Conservation (phyloP, 495 filamentous ascomycete species). For the Trichoderma parareesei region DNA sequence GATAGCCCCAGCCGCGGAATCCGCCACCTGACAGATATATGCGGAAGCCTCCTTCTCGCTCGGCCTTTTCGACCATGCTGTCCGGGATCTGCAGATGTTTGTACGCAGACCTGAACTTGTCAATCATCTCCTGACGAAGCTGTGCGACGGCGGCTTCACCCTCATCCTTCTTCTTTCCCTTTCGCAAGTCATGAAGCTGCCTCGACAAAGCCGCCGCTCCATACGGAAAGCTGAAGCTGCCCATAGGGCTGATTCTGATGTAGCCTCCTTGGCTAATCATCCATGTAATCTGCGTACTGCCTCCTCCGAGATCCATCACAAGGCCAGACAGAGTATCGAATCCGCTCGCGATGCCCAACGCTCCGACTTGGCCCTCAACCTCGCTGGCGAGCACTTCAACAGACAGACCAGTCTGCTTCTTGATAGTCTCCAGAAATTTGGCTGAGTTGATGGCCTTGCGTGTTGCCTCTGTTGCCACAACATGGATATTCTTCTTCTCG, state of each 20-base stretch:
- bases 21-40: conserved; percentile 65
- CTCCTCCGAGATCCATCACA: conserved; percentile 65
- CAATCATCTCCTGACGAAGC: conserved; percentile 44
- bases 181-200: conserved; percentile 25
- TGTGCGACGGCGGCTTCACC: conserved; percentile 26
- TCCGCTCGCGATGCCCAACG: conserved; percentile 60
- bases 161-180: conserved; percentile 22
- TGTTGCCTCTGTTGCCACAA: conserved; percentile 54
- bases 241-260: conserved; percentile 42
- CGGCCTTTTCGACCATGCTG: conserved; percentile 31
- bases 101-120: conserved; percentile 44
- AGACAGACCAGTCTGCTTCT: neutral
- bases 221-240: conserved; percentile 59
- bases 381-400: conserved; percentile 14
- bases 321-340: conserved; percentile 50
- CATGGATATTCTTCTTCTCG: conserved; percentile 33
- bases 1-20: conserved; percentile 65
- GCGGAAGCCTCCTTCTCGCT: conserved; percentile 41
- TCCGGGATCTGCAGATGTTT: conserved; percentile 43
- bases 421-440: conserved; percentile 47
- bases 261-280: conserved; percentile 29
- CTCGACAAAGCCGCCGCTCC: conserved; percentile 61
- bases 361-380: conserved; percentile 56
- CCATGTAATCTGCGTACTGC: conserved; percentile 60
- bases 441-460: conserved; percentile 58